Base-by-base conservation (phyloP, 768 basidiomycete species). In the Kwoniella dendrophila region DNA sequence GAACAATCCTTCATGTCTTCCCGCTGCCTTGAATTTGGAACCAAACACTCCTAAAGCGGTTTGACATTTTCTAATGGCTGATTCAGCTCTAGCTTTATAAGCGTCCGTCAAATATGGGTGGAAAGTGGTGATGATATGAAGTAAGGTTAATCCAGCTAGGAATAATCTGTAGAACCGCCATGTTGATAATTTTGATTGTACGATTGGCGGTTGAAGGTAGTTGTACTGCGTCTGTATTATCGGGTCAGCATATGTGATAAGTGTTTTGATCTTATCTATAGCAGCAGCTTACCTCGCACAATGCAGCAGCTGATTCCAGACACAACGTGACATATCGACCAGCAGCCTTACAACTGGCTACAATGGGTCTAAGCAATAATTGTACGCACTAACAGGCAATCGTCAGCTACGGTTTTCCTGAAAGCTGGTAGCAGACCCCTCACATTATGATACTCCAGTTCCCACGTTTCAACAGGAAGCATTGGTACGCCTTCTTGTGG, bases 371-470 rank as follows among this genome's bases (percentile, higher is more conserved):
- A 7, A 72, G 43, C 4, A 72, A 68, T 59, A 72, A 52, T 44
- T 72, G 70, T 14, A 72, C 68, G 41, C 67, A 62, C 64, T 69
- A 33, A 2, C 18, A 27, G 8, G 27, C 6, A 1, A 29, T n/a
- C 32, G 26, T 45, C 24, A 40, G 24, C 20, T 11, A 33, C 34
- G 12, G 18, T 6, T 11, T 27, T 2, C 1, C n/a, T n/a, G 49
- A 8, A 26, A 55, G 30, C 12, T 10, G 32, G n/a, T n/a, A 43
- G 20, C 20, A 43, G 12, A n/a, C 41, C 8, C 6, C 55, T 59
- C 48, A 69, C 67, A 45, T 71, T 63, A 48, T 72, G 64, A 43
- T 72, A 72, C 48, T 69, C 67, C 57, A 72, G 54, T 33, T 69
- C 68, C 49, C 66, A 64, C 7, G 62, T 55, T 18, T 51, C 63